These are phyloP conservation scores for Chrysoporthe deuterocubensis DNA, from an alignment of 2,329 filamentous ascomycete species.

Conservation along the genomic window DNA sequence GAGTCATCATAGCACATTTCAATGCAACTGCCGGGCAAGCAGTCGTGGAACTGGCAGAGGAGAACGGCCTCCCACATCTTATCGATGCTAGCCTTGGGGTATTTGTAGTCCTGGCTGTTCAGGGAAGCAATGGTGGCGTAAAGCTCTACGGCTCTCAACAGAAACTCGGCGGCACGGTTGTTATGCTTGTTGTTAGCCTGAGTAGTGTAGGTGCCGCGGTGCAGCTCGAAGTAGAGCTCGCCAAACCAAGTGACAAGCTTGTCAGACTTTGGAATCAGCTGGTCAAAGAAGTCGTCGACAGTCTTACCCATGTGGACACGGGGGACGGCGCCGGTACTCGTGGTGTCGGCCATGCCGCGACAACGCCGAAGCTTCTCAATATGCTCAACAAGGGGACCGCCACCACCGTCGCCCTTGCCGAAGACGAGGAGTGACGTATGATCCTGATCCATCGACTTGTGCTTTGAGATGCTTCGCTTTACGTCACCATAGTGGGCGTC, in stretches of 20 bases:
- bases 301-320: conserved; percentile 86
- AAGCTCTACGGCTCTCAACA: conserved; percentile 87
- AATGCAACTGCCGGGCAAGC: conserved; percentile 90
- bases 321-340: conserved; percentile 70
- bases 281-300: conserved; percentile 93
- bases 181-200: conserved; percentile 97
- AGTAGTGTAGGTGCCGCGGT: conserved; percentile 95
- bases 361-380: conserved; percentile 93
- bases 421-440: conserved; percentile 89
- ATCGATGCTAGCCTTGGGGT: conserved; percentile 93
- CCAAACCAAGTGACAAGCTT: conserved; percentile 96
- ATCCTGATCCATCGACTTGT: conserved; percentile 96
- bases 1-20: conserved; percentile 99
- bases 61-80: conserved; percentile 93
- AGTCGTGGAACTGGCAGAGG: conserved; percentile 97
- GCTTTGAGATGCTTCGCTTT: conserved; percentile 83
- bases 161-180: conserved; percentile 82
- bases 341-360: conserved; percentile 87
- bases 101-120: conserved; percentile 74
- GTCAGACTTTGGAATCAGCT: conserved; percentile 76
- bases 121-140: conserved; percentile 85
- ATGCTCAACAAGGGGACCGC: conserved; percentile 91
- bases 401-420: conserved; percentile 94
- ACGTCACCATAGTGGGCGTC: conserved; percentile 95
- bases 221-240: conserved; percentile 96